phyloP scores from a whole-genome alignment of 257 asterid species.

The Solanum raphanifolium region DNA sequence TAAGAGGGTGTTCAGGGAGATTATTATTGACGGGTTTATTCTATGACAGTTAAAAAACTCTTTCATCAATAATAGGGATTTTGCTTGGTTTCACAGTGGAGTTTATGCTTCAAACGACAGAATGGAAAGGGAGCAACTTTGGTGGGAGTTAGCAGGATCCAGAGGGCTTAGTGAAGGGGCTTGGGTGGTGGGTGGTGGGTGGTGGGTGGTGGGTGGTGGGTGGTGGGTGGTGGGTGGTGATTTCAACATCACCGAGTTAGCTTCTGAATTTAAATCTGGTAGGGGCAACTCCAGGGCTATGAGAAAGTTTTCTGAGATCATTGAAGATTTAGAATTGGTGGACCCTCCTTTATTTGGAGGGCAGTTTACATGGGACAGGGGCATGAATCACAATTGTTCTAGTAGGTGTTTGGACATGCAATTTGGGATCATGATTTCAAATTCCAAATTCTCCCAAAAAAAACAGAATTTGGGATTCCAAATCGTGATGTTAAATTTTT shows the following conservation, averaged over 20 bases:
- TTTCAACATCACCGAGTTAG: background rate
- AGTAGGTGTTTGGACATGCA: background rate
- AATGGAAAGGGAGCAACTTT: background rate
- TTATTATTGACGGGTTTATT: background rate
- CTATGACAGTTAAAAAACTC: background rate
- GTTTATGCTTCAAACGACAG: background rate
- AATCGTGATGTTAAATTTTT: too few species aligned
- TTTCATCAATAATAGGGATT: background rate
- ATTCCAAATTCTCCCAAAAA: background rate
- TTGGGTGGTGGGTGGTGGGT: background rate
- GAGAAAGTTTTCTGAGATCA: background rate
- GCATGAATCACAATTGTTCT: background rate
- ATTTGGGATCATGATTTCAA: background rate
- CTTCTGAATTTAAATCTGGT: background rate
- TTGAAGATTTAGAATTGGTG: background rate
- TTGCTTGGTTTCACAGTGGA: background rate
- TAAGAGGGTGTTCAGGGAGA: background rate
- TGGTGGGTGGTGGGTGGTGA: background rate
- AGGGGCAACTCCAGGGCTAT: background rate
- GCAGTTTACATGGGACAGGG: background rate
- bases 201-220: too few species aligned
- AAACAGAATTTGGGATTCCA: background rate
- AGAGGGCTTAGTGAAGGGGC: background rate
- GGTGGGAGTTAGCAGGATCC: background rate
- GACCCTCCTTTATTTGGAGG: background rate